Evolutionary conservation across 2,329 filamentous ascomycete species (phyloP), one percentile per base, ranked within the genome.

Genomic region (Colletotrichum trifolii): DNA sequence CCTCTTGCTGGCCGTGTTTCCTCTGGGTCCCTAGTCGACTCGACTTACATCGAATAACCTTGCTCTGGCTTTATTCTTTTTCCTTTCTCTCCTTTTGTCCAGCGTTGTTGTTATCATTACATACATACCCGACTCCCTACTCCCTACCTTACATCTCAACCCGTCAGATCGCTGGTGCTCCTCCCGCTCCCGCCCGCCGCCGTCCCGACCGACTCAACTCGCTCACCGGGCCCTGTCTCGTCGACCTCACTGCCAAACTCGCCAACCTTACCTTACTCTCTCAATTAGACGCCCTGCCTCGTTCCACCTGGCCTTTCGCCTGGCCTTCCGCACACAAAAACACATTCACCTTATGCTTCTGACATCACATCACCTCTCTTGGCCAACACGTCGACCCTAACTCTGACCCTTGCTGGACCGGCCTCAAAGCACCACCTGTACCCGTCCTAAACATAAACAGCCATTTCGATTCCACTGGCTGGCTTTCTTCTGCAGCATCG

Each of bases 181-280:
- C 63, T 66, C 58, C 63, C 63, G 63, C 63, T 66, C 63, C 63
- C 63, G 63, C 63, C 63, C 63, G 58, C 46, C 62, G 58, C 47
- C 63, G 63, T 47, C 58, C 63, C 63, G 58, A 65, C 58, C 52
- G 58, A 65, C 52, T 58, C 39, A 62, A 54, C 42, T 56, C 43
- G 49, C 43, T 56, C 49, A 54, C 42, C 42, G 6, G 47, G 12
- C 10, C 50, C 36, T 46, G 17, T 17, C n/a, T 8, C 50, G 13
- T 15, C 35, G 35, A 17, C 60, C 39, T 34, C 38, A 52, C 46
- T 52, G 36, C 46, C 47, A 33, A 54, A 38, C 38, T 54, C 13
- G 8, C 25, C 46, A 34, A 54, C 50, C 38, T 54, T 38, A 54
- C 50, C 50, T 15, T 39, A 54, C 50, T 17, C 50, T 17, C 25